A percentile compares a stretch with the other conserved stretches of the same genome.
Evolutionary conservation across 2,329 filamentous ascomycete species (phyloP).

Genomic region (Aureobasidium pullulans): DNA sequence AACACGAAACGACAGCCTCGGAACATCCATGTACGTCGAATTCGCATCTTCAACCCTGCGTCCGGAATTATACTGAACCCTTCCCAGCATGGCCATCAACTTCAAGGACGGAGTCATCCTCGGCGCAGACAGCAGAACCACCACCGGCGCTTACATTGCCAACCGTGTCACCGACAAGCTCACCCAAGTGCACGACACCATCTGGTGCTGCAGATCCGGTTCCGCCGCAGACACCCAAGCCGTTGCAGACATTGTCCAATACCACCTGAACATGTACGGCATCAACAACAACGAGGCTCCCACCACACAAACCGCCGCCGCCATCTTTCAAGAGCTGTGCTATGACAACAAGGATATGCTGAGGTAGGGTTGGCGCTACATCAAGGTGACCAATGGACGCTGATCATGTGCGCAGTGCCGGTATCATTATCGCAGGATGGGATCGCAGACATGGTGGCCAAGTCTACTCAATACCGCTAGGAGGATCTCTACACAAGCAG

Average conservation of each 20-base stretch:
- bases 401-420: conserved; percentile 54
- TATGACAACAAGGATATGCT: conserved; percentile 94
- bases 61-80: conserved; percentile 20
- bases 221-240: conserved; percentile 97
- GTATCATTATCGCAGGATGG: conserved; percentile 97
- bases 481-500: conserved; percentile 96
- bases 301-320: conserved; percentile 89
- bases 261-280: conserved; percentile 87
- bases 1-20: conserved; percentile 54
- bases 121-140: conserved; percentile 95
- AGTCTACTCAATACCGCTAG: conserved; percentile 94
- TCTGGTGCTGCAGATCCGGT: conserved; percentile 98
- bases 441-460: conserved; percentile 92
- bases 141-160: conserved; percentile 95
- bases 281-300: conserved; percentile 84
- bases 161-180: conserved; percentile 99
- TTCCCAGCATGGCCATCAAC: conserved; percentile 85
- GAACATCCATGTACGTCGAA: conserved; percentile 81
- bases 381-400: not conserved
- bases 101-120: conserved; percentile 98
- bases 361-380: conserved; percentile 52
- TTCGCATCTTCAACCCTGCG: conserved; percentile 16
- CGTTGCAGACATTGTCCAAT: conserved; percentile 95
- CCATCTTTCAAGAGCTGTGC: conserved; percentile 96
- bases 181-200: conserved; percentile 95